A percentile compares a stretch with the other conserved stretches of the same genome.
Conservation (phyloP, 139 green algal genomes). For the Chlorella sorokiniana region DNA sequence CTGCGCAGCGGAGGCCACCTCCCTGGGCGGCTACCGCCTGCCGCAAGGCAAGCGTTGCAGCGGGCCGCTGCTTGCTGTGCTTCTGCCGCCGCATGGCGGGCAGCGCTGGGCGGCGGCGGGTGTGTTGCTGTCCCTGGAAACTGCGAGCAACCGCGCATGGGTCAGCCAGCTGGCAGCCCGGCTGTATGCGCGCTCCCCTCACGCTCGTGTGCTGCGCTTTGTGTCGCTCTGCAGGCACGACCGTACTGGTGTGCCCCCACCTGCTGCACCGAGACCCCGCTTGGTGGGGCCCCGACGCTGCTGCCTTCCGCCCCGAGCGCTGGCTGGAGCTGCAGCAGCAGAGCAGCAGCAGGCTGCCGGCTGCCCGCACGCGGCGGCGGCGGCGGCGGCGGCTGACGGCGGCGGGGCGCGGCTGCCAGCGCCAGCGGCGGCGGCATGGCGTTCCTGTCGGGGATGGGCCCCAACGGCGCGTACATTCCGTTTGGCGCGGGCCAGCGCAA, state of each 20-base stretch:
- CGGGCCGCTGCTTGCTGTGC: too few species aligned
- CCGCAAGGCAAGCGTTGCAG: too few species aligned
- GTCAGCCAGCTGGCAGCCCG: too few species aligned
- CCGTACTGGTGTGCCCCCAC: constrained; percentile 78
- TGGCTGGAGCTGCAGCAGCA: constrained; percentile 62
- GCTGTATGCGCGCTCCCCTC: too few species aligned
- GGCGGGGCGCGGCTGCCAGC: not conserved
- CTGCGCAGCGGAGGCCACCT: constrained; percentile 56
- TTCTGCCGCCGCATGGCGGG: too few species aligned
- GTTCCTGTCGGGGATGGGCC: constrained; percentile 60
- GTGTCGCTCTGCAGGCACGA: constrained; percentile 50
- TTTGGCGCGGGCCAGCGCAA: constrained; percentile 82
- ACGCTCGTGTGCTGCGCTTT: not conserved
- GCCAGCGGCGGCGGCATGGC: constrained; percentile 27
- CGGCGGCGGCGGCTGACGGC: not conserved
- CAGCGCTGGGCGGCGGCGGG: too few species aligned
- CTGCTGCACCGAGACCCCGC: constrained; percentile 76
- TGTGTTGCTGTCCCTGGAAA: too few species aligned
- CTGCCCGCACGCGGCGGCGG: not conserved
- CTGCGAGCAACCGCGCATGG: too few species aligned
- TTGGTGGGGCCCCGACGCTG: constrained; percentile 49
- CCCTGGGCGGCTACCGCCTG: constrained; percentile 40
- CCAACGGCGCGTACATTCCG: constrained; percentile 71
- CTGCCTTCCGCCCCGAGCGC: constrained; percentile 66
- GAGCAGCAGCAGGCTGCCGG: not conserved